phyloP scores from a whole-genome alignment of 495 filamentous ascomycete genomes.

The Penicillium salamii region DNA sequence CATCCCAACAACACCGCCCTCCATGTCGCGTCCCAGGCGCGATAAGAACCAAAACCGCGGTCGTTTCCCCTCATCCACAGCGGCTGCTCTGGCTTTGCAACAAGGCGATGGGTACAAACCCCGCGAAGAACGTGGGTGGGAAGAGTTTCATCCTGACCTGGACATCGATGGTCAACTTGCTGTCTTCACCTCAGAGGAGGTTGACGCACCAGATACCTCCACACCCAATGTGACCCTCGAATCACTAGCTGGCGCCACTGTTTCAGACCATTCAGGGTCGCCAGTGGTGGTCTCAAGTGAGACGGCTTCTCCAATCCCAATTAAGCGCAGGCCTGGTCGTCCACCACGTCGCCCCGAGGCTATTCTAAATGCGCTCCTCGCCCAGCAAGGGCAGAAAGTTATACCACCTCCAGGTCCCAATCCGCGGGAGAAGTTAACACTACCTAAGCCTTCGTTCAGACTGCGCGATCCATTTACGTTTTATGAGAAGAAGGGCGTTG shows the following conservation, averaged over 20 bases:
- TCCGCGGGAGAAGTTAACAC: constrained; percentile 61
- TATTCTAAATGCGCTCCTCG: constrained; percentile 57
- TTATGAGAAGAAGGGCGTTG: constrained; percentile 59
- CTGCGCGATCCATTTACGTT: constrained; percentile 57
- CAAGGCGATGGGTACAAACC: constrained; percentile 96
- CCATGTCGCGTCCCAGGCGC: constrained; percentile 46
- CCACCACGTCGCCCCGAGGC: constrained; percentile 59
- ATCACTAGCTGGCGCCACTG: constrained; percentile 23
- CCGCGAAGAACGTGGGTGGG: constrained; percentile 91
- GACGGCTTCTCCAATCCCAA: constrained; percentile 32
- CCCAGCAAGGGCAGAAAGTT: constrained; percentile 56
- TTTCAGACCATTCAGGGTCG: constrained; percentile 14
- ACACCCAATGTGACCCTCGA: constrained; percentile 26
- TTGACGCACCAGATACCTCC: constrained; percentile 61
- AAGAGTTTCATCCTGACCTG: constrained; percentile 93
- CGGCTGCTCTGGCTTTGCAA: constrained; percentile 77
- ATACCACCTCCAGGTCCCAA: constrained; percentile 63
- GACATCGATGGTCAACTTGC: constrained; percentile 78
- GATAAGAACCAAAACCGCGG: constrained; percentile 49
- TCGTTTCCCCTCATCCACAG: constrained; percentile 75
- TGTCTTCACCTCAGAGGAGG: constrained; percentile 77
- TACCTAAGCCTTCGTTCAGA: constrained; percentile 61
- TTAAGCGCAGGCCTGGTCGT: constrained; percentile 61
- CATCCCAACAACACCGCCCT: constrained; percentile 43
- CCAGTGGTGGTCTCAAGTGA: constrained; percentile 18